Evolutionary conservation across 1,284 basidiomycete species (phyloP).

Genomic region (Macrocystidia cucumis): DNA sequence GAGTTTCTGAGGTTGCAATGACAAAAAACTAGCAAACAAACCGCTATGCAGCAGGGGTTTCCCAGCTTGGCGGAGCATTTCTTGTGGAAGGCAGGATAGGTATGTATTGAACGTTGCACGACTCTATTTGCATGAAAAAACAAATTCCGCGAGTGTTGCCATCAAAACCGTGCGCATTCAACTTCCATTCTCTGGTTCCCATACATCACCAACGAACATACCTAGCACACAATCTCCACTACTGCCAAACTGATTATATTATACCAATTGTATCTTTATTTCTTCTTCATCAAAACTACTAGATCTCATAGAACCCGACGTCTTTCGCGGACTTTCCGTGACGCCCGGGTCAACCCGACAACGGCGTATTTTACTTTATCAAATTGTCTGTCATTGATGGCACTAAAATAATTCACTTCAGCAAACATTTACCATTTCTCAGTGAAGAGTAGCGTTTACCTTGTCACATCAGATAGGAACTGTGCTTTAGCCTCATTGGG

Average conservation of each 20-base stretch:
- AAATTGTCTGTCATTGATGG: constrained; percentile 53
- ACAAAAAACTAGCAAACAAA: constrained; percentile 20
- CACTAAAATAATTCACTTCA: constrained; percentile 30
- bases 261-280: no score
- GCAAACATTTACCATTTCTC: constrained; percentile 6
- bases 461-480: constrained; percentile 69
- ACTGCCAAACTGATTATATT: no score
- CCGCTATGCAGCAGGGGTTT: constrained; percentile 46
- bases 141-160: no score
- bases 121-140: no score
- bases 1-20: constrained; percentile 1
- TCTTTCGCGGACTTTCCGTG: constrained; percentile 63
- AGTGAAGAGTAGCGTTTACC: constrained; percentile 37
- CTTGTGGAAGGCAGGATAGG: constrained; percentile 9
- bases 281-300: no score
- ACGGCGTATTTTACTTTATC: constrained; percentile 80
- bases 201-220: no score
- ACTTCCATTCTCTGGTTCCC: no score
- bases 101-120: constrained; percentile 8
- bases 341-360: constrained; percentile 53
- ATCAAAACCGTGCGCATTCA: no score
- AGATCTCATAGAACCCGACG: constrained; percentile 42
- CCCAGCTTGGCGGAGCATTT: constrained; percentile 55
- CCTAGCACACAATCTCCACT: no score
- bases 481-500: constrained; percentile 66